These are phyloP conservation scores for Plantago lanceolata DNA, from an alignment of 305 asterid species.

Conservation along the genomic window DNA sequence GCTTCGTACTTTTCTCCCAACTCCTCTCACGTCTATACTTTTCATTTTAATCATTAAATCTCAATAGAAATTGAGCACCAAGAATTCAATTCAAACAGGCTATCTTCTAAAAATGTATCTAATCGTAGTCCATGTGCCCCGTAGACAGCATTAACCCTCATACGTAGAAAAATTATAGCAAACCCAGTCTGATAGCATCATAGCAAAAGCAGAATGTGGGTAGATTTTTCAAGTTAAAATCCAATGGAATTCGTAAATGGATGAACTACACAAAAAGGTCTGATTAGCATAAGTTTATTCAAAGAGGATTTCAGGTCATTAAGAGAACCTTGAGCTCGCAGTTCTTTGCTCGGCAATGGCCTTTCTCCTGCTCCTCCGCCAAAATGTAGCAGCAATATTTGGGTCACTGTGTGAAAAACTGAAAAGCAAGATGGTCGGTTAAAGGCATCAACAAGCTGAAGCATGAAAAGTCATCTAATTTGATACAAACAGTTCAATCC, in stretches of 20 bases:
- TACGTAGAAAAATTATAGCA: constrained; percentile 3
- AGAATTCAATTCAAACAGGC: not conserved
- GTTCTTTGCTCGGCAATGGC: constrained; percentile 84
- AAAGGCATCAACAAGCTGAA: constrained; percentile 45
- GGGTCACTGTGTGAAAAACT: constrained; percentile 90
- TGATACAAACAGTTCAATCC: not conserved
- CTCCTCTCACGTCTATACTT: not conserved
- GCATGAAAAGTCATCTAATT: constrained; percentile 27
- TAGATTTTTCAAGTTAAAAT: constrained; percentile 16
- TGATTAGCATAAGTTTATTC: constrained; percentile 20
- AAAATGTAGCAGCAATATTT: constrained; percentile 73
- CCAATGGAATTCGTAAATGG: constrained; percentile 7
- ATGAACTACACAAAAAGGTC: constrained; percentile 10
- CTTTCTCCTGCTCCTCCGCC: constrained; percentile 94
- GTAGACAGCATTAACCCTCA: constrained; percentile 5
- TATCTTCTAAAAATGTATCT: not conserved
- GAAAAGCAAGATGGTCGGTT: constrained; percentile 27
- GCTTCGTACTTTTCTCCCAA: not conserved
- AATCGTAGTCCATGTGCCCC: not conserved
- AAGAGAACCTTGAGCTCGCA: constrained; percentile 87
- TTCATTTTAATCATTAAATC: not conserved
- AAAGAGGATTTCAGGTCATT: constrained; percentile 25
- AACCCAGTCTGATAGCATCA: constrained; percentile 10
- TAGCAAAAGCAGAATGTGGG: constrained; percentile 10
- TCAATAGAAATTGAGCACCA: not conserved